Percentiles rank a stretch among this genome's conserved stretches.
Conservation (phyloP, 768 basidiomycete species). For the Hericium rajendrae region DNA sequence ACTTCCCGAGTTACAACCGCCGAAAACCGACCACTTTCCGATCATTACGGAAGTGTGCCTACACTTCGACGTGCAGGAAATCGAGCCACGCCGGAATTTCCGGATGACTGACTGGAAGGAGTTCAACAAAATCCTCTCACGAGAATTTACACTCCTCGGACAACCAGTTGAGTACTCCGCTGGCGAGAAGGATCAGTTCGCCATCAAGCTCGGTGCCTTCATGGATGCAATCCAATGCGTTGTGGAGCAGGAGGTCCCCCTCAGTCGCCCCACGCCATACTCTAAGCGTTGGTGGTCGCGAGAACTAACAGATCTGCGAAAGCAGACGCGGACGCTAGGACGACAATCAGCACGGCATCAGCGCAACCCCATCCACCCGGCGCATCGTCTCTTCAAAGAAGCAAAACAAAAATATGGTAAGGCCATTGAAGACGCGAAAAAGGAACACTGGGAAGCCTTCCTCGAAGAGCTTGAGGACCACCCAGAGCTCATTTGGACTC, state of each 20-base stretch:
- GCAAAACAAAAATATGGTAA: conserved; percentile 8
- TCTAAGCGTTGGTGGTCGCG: neutral
- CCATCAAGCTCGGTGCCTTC: neutral
- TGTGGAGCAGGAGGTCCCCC: neutral
- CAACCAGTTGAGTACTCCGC: neutral
- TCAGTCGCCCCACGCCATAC: neutral
- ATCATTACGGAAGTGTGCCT: conserved; percentile 25
- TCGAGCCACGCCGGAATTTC: neutral
- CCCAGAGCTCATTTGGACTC: conserved; percentile 12
- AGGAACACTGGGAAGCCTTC: conserved; percentile 17
- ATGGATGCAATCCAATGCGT: neutral
- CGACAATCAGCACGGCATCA: neutral
- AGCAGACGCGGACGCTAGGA: too few relatives aligned
- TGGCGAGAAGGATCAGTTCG: neutral
- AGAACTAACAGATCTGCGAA: neutral
- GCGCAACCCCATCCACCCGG: neutral
- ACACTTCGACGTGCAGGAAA: neutral
- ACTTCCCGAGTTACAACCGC: conserved; percentile 7
- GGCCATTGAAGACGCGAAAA: conserved; percentile 10
- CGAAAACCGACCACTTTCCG: conserved; percentile 32
- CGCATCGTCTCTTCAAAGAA: neutral
- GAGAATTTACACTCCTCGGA: neutral
- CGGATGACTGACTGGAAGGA: neutral
- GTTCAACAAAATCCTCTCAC: neutral
- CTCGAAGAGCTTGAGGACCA: conserved; percentile 9